phyloP scores from a whole-genome alignment of 1,139 yeast species.

The Candida sojae region DNA sequence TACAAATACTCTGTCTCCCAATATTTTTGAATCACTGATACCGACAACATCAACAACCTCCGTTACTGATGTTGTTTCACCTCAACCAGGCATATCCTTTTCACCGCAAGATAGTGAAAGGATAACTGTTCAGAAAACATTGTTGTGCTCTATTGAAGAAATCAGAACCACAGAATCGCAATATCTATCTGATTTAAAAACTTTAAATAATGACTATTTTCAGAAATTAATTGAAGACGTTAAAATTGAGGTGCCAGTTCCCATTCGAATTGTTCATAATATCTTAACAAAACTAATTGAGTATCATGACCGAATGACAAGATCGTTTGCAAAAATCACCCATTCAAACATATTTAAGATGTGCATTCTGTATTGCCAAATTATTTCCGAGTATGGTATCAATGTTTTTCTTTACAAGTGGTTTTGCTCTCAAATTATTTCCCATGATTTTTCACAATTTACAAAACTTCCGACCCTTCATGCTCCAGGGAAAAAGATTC shows the following conservation, averaged over 20 bases:
- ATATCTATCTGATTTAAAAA: constrained; percentile 43
- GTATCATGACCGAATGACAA: not conserved
- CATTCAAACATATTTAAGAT: not conserved
- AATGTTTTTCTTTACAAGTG: constrained; percentile 12
- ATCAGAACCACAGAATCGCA: constrained; percentile 47
- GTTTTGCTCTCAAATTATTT: constrained; percentile 11
- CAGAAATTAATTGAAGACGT: constrained; percentile 28
- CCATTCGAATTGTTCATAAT: constrained; percentile 20
- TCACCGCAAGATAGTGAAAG: constrained; percentile 16
- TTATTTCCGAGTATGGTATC: constrained; percentile 10
- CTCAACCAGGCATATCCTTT: constrained; percentile 20
- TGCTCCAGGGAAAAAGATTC: not conserved
- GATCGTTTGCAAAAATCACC: constrained; percentile 1
- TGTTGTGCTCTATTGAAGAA: constrained; percentile 46
- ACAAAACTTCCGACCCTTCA: not conserved
- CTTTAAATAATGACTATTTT: constrained; percentile 39
- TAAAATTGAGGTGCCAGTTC: constrained; percentile 26
- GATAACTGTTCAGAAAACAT: constrained; percentile 18
- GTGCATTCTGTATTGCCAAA: not conserved
- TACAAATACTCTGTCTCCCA: not conserved
- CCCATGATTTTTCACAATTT: constrained; percentile 1
- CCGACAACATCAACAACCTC: not conserved
- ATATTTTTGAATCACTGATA: not conserved
- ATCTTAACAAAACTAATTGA: constrained; percentile 20
- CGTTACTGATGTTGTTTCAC: constrained; percentile 21